Base-by-base conservation (phyloP, 2,329 filamentous ascomycete genomes). In the Aureobasidium musti region DNA sequence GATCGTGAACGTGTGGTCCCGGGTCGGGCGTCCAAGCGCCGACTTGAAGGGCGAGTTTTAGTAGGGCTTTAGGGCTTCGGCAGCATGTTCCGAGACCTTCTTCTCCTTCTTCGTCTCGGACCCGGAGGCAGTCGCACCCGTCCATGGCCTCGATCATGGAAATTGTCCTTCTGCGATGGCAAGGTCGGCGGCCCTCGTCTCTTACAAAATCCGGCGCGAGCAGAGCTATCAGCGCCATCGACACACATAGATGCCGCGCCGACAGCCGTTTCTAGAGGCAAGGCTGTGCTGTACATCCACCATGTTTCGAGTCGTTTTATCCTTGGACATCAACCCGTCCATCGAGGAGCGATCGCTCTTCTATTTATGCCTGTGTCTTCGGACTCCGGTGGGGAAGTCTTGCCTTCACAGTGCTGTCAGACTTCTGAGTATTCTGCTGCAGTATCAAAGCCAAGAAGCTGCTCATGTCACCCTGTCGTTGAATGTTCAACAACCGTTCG, bases 221-320 rank as follows among this genome's bases (percentile, higher is more conserved):
- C n/a, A 11, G 50, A 53, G 10, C 10, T 14, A 21, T 13, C 19
- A 13, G 30, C 17, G 19, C 17, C 10, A 13, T 17, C 17, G 50
- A 19, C 23, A 26, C 11, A 17, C 7, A 1, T 23, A 7, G 7
- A 30, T 35, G 30, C 19, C 19, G 50, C 14, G 8, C 11, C 26
- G 43, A 26, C n/a, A n/a, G n/a, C n/a, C n/a, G n/a, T n/a, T n/a
- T n/a, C n/a, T n/a, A n/a, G n/a, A n/a, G n/a, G n/a, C n/a, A n/a
- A n/a, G n/a, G n/a, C n/a, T n/a, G n/a, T n/a, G 19, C 10, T 19
- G 28, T 10, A 33, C 28, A 35, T 39, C 43, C 21, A 14, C n/a
- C 30, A 17, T 28, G 59, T 63, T 50, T 63, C 59, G 43, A 23
- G 30, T 26, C 21, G 59, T 63, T 49, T 63, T 26, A 33, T n/a